Evolutionary conservation across 257 asterid species (phyloP), one percentile per base, ranked within the genome.

Genomic region (Lavandula angustifolia): DNA sequence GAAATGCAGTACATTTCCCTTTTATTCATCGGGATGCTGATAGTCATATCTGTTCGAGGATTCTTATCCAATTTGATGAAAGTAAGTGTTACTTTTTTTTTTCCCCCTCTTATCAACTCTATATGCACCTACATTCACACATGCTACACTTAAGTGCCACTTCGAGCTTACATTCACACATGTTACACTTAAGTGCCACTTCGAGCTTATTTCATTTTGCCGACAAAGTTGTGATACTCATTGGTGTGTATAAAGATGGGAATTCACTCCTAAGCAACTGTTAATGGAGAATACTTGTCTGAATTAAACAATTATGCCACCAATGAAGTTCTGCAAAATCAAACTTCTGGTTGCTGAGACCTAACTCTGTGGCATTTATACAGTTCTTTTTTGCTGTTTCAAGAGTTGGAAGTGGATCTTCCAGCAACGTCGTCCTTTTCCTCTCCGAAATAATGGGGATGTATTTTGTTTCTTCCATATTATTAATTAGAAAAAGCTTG

Each of bases 371-470:
- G 34, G 50, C 32, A 78, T 65, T 42, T 67, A 71, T 64, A n/a
- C 94, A 90, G 97, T 87, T 94, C 95, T 94, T 94, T 76, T 94
- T 94, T 67, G 99, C 96, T 48, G 94, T 94, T 66, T 94, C 99
- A 43, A 80, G 99, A 86, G 99, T 90, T 74, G 99, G 99, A 57
- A 94, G 99, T 47, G 99, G 99, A 78, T 94, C 99, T 58, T 94
- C 99, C 49, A 94, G 99, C 85, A 94, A 94, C 46, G 91, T 94
- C 0, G 99, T 94, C 67, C 99, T 94, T 73, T 94, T 94, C 83
- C 96, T 94, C 61, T 94, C 99, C 11, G 99, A 94, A 77, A 94
- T 94, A 73, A 90, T 94, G 99, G 99, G 99, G 61, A 90, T 94
- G 96, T 94, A 94, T 69, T 94, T 94, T 56, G 84, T 94, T 35